phyloP scores from a whole-genome alignment of 768 basidiomycete genomes.

The Russula ochroleuca region DNA sequence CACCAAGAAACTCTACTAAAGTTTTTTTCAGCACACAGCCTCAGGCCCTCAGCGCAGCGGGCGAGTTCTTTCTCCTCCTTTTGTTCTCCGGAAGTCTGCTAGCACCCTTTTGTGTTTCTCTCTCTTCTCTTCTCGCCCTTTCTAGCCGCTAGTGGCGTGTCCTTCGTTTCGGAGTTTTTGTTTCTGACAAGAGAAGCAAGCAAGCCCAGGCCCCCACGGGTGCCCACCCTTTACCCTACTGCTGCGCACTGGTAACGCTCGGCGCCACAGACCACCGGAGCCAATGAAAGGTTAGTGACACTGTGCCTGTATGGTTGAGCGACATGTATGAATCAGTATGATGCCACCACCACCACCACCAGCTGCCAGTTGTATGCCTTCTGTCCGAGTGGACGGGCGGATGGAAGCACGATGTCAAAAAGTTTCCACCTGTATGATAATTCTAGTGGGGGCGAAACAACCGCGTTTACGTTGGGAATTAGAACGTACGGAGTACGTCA shows the following conservation, averaged over 20 bases:
- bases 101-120: too few relatives aligned
- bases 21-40: not conserved
- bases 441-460: not conserved
- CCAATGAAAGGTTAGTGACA: not conserved
- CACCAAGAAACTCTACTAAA: not conserved
- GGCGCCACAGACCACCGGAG: not conserved
- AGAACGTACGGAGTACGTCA: not conserved
- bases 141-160: not conserved
- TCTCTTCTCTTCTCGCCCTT: not conserved
- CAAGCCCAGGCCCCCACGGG: not conserved
- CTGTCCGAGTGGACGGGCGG: not conserved
- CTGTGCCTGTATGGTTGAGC: too few relatives aligned
- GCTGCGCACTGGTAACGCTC: not conserved
- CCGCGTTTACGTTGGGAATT: too few relatives aligned
- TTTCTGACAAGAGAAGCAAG: not conserved
- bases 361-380: not conserved
- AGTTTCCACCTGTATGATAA: not conserved
- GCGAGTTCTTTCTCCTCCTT: not conserved
- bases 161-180: not conserved
- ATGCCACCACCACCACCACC: too few relatives aligned
- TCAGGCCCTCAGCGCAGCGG: not conserved
- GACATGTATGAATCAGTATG: too few relatives aligned
- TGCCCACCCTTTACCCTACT: too few relatives aligned
- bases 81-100: not conserved
- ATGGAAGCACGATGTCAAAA: not conserved